Percentiles rank a stretch among this genome's conserved stretches.
Conservation (phyloP, 2,329 filamentous ascomycete genomes). For the Hirsutella minnesotensis region DNA sequence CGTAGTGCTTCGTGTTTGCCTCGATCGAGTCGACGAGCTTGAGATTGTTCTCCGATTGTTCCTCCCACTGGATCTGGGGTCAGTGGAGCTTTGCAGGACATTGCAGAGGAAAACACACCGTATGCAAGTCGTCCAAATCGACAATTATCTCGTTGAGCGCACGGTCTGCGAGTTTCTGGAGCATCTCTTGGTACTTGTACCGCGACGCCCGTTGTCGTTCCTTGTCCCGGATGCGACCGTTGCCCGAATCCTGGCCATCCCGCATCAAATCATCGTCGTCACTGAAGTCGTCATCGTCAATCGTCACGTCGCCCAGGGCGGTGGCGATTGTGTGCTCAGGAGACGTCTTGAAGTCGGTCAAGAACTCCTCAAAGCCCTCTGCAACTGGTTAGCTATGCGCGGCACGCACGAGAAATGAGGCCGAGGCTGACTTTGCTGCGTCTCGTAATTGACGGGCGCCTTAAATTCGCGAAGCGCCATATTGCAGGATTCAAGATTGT, state of each 20-base stretch:
- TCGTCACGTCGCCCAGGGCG: slow-evolving; percentile 72
- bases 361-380: slow-evolving; percentile 81
- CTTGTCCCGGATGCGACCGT: slow-evolving; percentile 36
- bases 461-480: slow-evolving; percentile 83
- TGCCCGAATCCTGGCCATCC: slow-evolving; percentile 53
- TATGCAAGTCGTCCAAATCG: slow-evolving; percentile 76
- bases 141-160: slow-evolving; percentile 66
- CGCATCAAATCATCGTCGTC: slow-evolving; percentile 94
- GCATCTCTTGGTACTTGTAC: slow-evolving; percentile 76
- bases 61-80: slow-evolving; percentile 57
- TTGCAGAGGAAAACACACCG: slow-evolving; percentile 38
- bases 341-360: slow-evolving; percentile 76
- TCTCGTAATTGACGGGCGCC: slow-evolving; percentile 73
- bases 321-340: slow-evolving; percentile 61
- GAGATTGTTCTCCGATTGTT: slow-evolving; percentile 52
- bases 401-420: slow-evolving; percentile 2
- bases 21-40: slow-evolving; percentile 76
- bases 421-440: slow-evolving; percentile 59
- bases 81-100: background rate
- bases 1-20: slow-evolving; percentile 86
- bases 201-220: slow-evolving; percentile 45
- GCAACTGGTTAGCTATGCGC: slow-evolving; percentile 15
- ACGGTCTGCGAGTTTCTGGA: slow-evolving; percentile 81
- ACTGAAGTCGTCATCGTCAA: slow-evolving; percentile 75
- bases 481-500: slow-evolving; percentile 11